Base-by-base conservation (phyloP, 805 yeast genomes). In the Starmerella bombicola region DNA sequence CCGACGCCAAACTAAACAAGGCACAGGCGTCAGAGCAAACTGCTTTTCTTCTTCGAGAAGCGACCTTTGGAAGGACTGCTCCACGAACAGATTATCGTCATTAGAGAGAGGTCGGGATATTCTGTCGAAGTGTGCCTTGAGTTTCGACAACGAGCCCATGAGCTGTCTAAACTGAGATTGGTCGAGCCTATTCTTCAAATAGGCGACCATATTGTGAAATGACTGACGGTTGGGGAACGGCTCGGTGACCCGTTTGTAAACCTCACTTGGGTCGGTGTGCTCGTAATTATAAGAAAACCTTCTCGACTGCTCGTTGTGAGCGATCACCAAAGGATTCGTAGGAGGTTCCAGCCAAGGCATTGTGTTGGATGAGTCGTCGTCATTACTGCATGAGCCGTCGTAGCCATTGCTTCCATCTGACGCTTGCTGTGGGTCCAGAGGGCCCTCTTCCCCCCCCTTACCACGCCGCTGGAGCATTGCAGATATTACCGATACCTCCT, bases 171-270 rank as follows among this genome's bases (percentile, higher is more conserved):
- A 67, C 60, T 78, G 76, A 13, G 68, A 67, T 44, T 75, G 72
- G 35, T 74, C 71, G 57, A 88, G 85, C 37, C 97, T 62, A 28
- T 70, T 65, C 43, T 78, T 67, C 45, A 88, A 63, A 56, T 86
- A 86, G 9, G 75, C 70, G 51, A 82, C 75, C 42, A 88, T 67
- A 34, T 77, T 74, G 59, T 85, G 95, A 58, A 80, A 88, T 3
- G 95, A 95, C 1, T 85, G 80, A 0, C 95, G 86, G 56, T 91
- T 88, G 7, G 86, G 73, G 55, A 80, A 91, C 1, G 97, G 96
- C 38, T 65, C 68, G 18, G 63, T 67, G 13, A 88, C 81, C 38
- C 73, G 68, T 17, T 79, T 75, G 61, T 88, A 91, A 12, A 88
- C 53, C 13, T 53, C 57, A 3, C 50, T 52, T 2, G 59, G 56